Evolutionary conservation across 345 rosid genomes (phyloP), one percentile per base, ranked within the genome.

Genomic region (Citrus trifoliata): DNA sequence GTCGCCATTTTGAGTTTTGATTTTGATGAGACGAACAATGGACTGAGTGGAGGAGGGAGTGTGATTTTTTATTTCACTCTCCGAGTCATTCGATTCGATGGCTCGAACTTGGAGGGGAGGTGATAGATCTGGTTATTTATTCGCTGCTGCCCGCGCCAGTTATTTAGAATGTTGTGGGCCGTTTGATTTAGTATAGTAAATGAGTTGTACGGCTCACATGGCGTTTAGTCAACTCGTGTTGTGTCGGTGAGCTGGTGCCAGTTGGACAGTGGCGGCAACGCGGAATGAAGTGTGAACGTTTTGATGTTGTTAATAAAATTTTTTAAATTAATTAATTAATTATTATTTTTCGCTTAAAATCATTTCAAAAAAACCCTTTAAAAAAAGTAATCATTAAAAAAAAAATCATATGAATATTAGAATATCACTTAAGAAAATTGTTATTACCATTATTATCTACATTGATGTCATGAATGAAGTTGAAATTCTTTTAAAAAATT

Each of bases 161-260:
- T 16, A 25, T 42, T 42, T 19, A 1, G 12, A 6, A 2, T 0
- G 60, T 67, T 58, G 25, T 67, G 24, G 4, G 5, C 74, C 78
- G 78, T 79, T 27, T 0, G 73, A 53, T 58, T 21, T 0, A 14
- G 4, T 14, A 1, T 0, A 30, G 10, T 8, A 14, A 7, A 4
- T 10, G 8, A 2, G 6, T 0, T 6, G 25, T 67, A 67, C 42
- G 74, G 78, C 25, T 33, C 8, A 9, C 22, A 66, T 67, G 32
- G 37, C 0, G 18, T 56, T 67, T 19, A 38, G 67, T 38, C 48
- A 55, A 55, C 48, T 16, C 18, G 14, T 24, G 27, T 51, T 8
- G 38, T 72, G 83, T 79, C 71, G 80, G 64, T 65, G 71, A 25
- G 70, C 82, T 80, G 78, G 67, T 42, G 77, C 35, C 82, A 79